Conservation (phyloP, 1,284 basidiomycete species). For the Ganoderma resinaceum region DNA sequence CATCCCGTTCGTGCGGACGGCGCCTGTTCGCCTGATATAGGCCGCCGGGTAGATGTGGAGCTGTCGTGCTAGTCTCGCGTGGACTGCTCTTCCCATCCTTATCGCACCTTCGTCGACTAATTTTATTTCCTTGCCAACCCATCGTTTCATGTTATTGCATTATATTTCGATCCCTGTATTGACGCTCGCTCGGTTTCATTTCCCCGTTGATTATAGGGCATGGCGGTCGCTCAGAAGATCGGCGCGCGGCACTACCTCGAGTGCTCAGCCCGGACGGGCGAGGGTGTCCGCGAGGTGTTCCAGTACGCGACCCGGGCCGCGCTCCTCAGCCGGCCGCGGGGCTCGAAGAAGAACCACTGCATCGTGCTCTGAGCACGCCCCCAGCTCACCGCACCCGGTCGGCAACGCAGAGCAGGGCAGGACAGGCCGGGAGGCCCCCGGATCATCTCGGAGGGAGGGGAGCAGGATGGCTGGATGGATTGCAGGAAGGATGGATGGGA, state of each 20-base stretch:
- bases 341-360: constrained; percentile 50
- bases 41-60: not conserved
- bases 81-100: not conserved
- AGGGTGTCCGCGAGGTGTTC: constrained; percentile 81
- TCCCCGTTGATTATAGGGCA: constrained; percentile 51
- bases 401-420: constrained; percentile 8
- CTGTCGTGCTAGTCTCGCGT: not conserved
- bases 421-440: not conserved
- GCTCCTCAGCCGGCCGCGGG: constrained; percentile 51
- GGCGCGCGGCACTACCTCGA: constrained; percentile 79
- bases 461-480: constrained; percentile 1
- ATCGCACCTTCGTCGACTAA: not conserved
- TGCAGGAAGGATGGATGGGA: not conserved
- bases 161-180: not conserved
- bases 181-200: not conserved
- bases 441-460: not conserved
- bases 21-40: constrained; percentile 20
- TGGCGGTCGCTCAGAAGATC: constrained; percentile 78
- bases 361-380: constrained; percentile 55
- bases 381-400: constrained; percentile 9
- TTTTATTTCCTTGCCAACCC: not conserved
- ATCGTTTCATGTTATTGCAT: not conserved
- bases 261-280: constrained; percentile 75
- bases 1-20: constrained; percentile 17
- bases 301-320: constrained; percentile 77